A percentile compares a stretch with the other conserved stretches of the same genome.
Conservation (phyloP, 306 rosid genomes). For the Lathyrus tuberosus region DNA sequence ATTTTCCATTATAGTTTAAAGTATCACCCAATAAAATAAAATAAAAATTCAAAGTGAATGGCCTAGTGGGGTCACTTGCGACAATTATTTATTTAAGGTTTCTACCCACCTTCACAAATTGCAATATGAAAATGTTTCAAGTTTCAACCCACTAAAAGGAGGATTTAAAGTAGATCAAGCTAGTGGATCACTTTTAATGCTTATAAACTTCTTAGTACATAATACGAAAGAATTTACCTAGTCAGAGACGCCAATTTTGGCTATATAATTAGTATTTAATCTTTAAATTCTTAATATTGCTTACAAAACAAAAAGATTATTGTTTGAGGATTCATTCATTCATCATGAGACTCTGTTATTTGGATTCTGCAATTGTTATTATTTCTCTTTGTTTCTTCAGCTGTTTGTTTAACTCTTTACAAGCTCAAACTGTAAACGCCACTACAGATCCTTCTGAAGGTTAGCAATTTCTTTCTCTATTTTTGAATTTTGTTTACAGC, state of each 20-base stretch:
- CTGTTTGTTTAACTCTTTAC: conserved; percentile 31
- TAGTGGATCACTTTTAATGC: not conserved
- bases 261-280: not conserved
- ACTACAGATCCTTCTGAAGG: conserved; percentile 73
- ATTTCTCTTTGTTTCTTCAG: conserved; percentile 34
- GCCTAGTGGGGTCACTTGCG: not conserved
- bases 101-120: too few relatives aligned
- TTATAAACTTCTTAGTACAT: too few relatives aligned
- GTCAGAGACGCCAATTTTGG: conserved; percentile 4
- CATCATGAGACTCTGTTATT: not conserved
- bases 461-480: conserved; percentile 16
- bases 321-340: not conserved
- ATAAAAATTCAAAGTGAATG: not conserved
- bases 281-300: not conserved
- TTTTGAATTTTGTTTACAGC: not conserved
- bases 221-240: not conserved
- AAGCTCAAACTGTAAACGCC: conserved; percentile 48
- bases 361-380: conserved; percentile 16
- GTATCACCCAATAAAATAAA: too few relatives aligned
- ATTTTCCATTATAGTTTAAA: too few relatives aligned
- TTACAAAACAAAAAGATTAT: not conserved
- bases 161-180: not conserved
- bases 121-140: too few relatives aligned
- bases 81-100: too few relatives aligned
- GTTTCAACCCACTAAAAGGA: not conserved